These are phyloP conservation scores for Cladosporium sp. DNA, from an alignment of 2,329 filamentous ascomycete species.

Conservation along the genomic window DNA sequence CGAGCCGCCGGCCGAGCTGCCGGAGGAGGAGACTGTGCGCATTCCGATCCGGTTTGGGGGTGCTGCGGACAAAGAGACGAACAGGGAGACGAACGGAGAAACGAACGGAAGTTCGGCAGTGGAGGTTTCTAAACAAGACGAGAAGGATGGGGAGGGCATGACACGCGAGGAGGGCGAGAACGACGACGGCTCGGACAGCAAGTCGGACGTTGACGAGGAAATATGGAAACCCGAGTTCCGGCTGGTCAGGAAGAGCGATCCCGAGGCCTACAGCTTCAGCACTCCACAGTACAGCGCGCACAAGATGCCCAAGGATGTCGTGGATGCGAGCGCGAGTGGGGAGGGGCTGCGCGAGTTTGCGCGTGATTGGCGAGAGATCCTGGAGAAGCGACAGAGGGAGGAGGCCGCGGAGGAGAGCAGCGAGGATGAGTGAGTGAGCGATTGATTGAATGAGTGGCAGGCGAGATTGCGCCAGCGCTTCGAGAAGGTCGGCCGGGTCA, in stretches of 20 bases:
- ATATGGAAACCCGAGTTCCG: slow-evolving; percentile 69
- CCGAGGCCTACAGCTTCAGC: slow-evolving; percentile 79
- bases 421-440: slow-evolving; percentile 23
- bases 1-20: slow-evolving; percentile 45
- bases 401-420: slow-evolving; percentile 27
- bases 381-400: slow-evolving; percentile 36
- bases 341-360: slow-evolving; percentile 73
- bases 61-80: neutral
- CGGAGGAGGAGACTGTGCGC: slow-evolving; percentile 18
- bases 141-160: slow-evolving; percentile 3
- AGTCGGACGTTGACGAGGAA: slow-evolving; percentile 46
- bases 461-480: neutral
- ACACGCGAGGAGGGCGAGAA: slow-evolving; percentile 9
- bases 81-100: neutral
- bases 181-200: slow-evolving; percentile 28
- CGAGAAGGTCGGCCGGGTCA: neutral
- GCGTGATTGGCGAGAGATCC: slow-evolving; percentile 42
- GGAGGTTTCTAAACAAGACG: neutral
- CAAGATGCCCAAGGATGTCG: slow-evolving; percentile 89
- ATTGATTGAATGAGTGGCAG: neutral
- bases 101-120: neutral
- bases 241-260: slow-evolving; percentile 75
- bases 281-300: slow-evolving; percentile 88
- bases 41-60: slow-evolving; percentile 4
- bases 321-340: slow-evolving; percentile 55